A percentile compares a stretch with the other conserved stretches of the same genome.
Conservation (phyloP, 2,329 filamentous ascomycete genomes). For the Didymella keratinophila region DNA sequence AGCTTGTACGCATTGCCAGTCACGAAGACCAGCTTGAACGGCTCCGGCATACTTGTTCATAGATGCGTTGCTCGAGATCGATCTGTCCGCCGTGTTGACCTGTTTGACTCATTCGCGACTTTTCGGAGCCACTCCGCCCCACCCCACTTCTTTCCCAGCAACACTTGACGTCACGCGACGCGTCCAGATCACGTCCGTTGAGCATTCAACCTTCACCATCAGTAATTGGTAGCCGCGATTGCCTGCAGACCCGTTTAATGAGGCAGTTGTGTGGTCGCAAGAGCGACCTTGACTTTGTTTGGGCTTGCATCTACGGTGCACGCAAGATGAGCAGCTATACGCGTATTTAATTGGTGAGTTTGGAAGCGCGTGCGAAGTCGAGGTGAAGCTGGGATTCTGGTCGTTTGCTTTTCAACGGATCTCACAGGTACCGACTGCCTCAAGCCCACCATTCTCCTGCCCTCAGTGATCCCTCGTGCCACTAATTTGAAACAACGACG, state of each 20-base stretch:
- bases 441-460: background rate
- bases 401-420: background rate
- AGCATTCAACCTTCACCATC: background rate
- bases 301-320: background rate
- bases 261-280: background rate
- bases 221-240: no score
- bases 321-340: background rate
- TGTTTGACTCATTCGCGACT: background rate
- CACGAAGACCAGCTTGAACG: conserved; percentile 1
- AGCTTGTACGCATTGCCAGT: background rate
- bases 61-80: no score
- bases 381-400: background rate
- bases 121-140: background rate
- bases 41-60: background rate
- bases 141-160: background rate
- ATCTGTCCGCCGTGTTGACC: no score
- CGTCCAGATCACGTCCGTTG: background rate
- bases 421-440: background rate
- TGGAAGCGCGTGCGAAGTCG: background rate
- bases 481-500: no score
- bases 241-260: background rate
- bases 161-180: background rate
- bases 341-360: background rate
- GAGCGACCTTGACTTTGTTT: background rate
- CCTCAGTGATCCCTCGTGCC: no score